These are phyloP conservation scores for Podospora australis DNA, from an alignment of 495 filamentous ascomycete genomes.

Conservation along the genomic window DNA sequence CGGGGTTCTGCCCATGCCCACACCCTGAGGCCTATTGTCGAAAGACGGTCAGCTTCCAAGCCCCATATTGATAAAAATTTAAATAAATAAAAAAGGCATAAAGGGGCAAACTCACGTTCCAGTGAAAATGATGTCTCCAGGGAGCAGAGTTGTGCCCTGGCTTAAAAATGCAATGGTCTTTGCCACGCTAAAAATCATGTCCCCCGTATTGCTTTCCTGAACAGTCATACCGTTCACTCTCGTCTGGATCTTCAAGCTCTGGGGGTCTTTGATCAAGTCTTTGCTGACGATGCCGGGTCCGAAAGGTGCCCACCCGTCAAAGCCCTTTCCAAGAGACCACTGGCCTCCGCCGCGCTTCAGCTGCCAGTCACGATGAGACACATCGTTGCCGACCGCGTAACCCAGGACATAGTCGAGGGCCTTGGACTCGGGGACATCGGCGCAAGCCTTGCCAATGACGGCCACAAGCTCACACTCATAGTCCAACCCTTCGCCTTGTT, in stretches of 20 bases:
- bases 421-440: slow-evolving; percentile 56
- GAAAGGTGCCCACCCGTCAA: slow-evolving; percentile 84
- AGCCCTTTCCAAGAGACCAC: slow-evolving; percentile 78
- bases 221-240: slow-evolving; percentile 65
- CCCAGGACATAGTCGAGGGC: slow-evolving; percentile 74
- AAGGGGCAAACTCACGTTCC: slow-evolving; percentile 67
- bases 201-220: slow-evolving; percentile 67
- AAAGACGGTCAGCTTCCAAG: not conserved
- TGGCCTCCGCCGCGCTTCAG: slow-evolving; percentile 71
- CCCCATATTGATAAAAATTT: not conserved
- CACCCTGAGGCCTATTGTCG: slow-evolving; percentile 57
- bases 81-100: not conserved
- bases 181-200: slow-evolving; percentile 77
- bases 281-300: slow-evolving; percentile 73
- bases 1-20: slow-evolving; percentile 70
- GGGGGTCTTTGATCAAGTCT: slow-evolving; percentile 62
- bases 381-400: slow-evolving; percentile 76
- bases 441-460: slow-evolving; percentile 66
- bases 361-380: slow-evolving; percentile 82
- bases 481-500: slow-evolving; percentile 57
- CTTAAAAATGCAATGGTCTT: slow-evolving; percentile 70
- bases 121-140: slow-evolving; percentile 79
- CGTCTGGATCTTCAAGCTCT: slow-evolving; percentile 58
- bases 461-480: slow-evolving; percentile 82
- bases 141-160: slow-evolving; percentile 68